These are phyloP conservation scores for Lyophyllum atratum DNA, from an alignment of 768 basidiomycete species.

Conservation along the genomic window DNA sequence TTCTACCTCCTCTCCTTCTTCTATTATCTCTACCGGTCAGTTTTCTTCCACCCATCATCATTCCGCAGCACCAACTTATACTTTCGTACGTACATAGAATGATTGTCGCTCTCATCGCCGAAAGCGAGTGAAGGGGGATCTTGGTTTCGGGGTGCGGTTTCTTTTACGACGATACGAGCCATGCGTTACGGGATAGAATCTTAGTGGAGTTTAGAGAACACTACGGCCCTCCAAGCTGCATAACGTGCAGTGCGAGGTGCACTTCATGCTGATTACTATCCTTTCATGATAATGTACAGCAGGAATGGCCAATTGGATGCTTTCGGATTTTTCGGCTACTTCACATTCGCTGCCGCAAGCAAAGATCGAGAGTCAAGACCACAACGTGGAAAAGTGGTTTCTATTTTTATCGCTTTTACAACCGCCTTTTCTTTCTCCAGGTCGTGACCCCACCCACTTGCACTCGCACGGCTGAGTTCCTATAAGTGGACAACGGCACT, in stretches of 20 bases:
- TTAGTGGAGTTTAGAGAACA: slow-evolving; percentile 1
- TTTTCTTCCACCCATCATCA: slow-evolving; percentile 4
- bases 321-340: slow-evolving; percentile 9
- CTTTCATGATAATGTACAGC: slow-evolving; percentile 12
- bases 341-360: background rate
- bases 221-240: background rate
- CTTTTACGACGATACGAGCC: slow-evolving; percentile 1
- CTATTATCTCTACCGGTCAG: slow-evolving; percentile 89
- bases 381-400: background rate
- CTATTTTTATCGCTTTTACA: background rate
- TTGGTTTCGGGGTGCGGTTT: background rate
- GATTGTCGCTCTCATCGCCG: slow-evolving; percentile 86
- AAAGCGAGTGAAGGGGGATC: slow-evolving; percentile 53
- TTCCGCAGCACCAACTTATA: slow-evolving; percentile 1
- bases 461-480: background rate
- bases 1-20: slow-evolving; percentile 92
- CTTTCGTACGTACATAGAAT: slow-evolving; percentile 47
- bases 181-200: slow-evolving; percentile 7
- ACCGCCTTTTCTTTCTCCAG: background rate
- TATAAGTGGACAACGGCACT: background rate
- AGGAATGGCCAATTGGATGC: slow-evolving; percentile 16
- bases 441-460: background rate
- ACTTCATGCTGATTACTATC: background rate
- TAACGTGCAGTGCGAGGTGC: slow-evolving; percentile 1
- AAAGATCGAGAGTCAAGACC: background rate